These are phyloP conservation scores for Aureobasidium subglaciale DNA, from an alignment of 2,329 filamentous ascomycete species.

Conservation along the genomic window DNA sequence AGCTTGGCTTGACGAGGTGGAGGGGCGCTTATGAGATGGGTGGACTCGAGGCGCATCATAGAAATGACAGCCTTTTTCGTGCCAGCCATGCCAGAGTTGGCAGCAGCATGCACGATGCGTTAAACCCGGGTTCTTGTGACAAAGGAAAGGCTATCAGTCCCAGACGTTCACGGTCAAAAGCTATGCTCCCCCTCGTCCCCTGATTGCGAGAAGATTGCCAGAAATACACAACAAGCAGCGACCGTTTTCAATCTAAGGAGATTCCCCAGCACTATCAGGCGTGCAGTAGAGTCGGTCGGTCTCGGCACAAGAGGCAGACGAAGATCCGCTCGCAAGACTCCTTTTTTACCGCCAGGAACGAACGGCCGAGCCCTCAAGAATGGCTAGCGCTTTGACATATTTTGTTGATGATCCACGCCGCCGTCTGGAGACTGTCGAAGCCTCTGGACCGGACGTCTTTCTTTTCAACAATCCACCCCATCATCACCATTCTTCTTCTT, in stretches of 20 bases:
- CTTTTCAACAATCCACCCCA: not conserved
- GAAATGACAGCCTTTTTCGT: not conserved
- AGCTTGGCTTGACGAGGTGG: conserved; percentile 2
- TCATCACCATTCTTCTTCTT: conserved; percentile 9
- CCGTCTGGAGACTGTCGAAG: conserved; percentile 4
- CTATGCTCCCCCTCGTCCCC: not conserved
- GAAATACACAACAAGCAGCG: not conserved
- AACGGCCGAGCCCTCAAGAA: conserved; percentile 8
- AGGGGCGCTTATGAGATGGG: not conserved
- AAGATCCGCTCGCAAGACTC: not conserved
- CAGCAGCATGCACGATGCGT: not conserved
- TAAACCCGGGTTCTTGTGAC: not conserved
- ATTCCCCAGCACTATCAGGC: not conserved
- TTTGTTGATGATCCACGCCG: conserved; percentile 9
- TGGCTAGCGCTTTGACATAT: conserved; percentile 12
- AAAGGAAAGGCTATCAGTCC: not conserved
- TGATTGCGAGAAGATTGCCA: no score
- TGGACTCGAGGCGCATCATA: conserved; percentile 6
- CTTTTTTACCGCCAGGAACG: conserved; percentile 10
- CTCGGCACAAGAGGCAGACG: conserved; percentile 8
- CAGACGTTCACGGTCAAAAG: not conserved
- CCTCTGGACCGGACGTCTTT: conserved; percentile 2
- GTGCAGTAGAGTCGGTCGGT: conserved; percentile 10
- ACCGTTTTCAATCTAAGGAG: conserved; percentile 6
- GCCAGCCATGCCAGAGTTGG: not conserved